Conservation (phyloP, 2,329 filamentous ascomycete species). For the Zasmidium angulare region DNA sequence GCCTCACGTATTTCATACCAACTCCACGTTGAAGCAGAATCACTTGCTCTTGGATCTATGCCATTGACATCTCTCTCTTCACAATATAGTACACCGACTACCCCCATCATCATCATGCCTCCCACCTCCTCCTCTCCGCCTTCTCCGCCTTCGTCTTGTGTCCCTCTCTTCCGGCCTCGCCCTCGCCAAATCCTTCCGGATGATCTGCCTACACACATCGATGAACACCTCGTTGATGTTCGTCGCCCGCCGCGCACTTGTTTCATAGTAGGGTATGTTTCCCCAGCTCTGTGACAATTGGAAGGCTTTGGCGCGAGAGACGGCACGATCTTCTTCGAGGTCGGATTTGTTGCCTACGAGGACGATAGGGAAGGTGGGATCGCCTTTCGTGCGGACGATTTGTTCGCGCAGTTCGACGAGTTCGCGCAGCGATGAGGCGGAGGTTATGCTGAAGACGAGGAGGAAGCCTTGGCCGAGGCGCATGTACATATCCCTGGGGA, state of each 20-base stretch:
- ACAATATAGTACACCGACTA: background rate
- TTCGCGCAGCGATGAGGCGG: slow-evolving; percentile 77
- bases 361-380: slow-evolving; percentile 65
- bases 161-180: slow-evolving; percentile 15
- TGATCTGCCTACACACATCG: slow-evolving; percentile 41
- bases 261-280: slow-evolving; percentile 85
- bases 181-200: slow-evolving; percentile 33
- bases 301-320: slow-evolving; percentile 77
- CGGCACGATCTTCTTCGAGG: slow-evolving; percentile 78
- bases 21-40: background rate
- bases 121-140: background rate
- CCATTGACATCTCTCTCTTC: background rate
- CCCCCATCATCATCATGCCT: background rate
- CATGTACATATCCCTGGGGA: slow-evolving; percentile 81
- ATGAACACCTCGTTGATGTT: slow-evolving; percentile 88
- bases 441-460: slow-evolving; percentile 89
- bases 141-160: background rate
- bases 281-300: slow-evolving; percentile 84
- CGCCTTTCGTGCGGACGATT: slow-evolving; percentile 87
- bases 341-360: slow-evolving; percentile 92
- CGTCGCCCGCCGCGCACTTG: slow-evolving; percentile 75
- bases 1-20: background rate
- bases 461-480: slow-evolving; percentile 90
- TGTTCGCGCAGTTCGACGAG: slow-evolving; percentile 80
- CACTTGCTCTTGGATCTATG: background rate